Base-by-base conservation (phyloP, 1,139 yeast genomes). In the Saccharomyces pastorianus region DNA sequence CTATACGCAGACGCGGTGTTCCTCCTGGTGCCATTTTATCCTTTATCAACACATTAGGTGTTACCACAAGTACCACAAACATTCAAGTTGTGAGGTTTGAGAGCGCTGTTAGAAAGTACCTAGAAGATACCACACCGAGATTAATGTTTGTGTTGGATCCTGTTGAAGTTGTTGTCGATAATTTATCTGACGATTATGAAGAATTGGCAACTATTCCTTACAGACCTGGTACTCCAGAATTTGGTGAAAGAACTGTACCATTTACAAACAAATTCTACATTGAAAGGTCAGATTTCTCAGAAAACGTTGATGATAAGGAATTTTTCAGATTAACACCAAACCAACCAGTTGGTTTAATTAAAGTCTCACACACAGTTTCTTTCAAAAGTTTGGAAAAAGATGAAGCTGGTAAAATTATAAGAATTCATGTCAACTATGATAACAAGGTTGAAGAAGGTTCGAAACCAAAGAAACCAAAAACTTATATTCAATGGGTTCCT, bases 21-120 rank as follows among this genome's bases (percentile, higher is more conserved):
- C 99, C 99, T 60, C 99, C 99, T n/a, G 98, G 98, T 41, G 97
- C 98, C 27, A 88, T 95, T 68, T 78, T 95, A 65, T 81, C 90
- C 46, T 95, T 95, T 71, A 88, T 95, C 66, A 89, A 91, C 69
- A 95, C 96, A 49, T 80, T 95, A 62, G 99, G 99, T 65, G 99
- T 95, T 54, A 95, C 99, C 50, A 93, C 98, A 1, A 80, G 91
- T 51, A 86, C 91, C 47, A 85, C 96, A 50, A 90, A 89, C 67
- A 95, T 95, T 69, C 97, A 93, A 76, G 86, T 82, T 26, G 81
- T 82, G 9, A 80, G 99, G 70, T 90, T 95, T 67, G 99, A 95
- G 68, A 82, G 85, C 67, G 84, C 97, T 1, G 83, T 95, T 56
- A 83, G 99, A 72, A 79, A 82, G 61, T 93, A 83, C 71, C 79